Percentiles rank a stretch among this genome's conserved stretches.
Conservation (phyloP, 768 basidiomycete genomes). For the Cubamyces lactineus region DNA sequence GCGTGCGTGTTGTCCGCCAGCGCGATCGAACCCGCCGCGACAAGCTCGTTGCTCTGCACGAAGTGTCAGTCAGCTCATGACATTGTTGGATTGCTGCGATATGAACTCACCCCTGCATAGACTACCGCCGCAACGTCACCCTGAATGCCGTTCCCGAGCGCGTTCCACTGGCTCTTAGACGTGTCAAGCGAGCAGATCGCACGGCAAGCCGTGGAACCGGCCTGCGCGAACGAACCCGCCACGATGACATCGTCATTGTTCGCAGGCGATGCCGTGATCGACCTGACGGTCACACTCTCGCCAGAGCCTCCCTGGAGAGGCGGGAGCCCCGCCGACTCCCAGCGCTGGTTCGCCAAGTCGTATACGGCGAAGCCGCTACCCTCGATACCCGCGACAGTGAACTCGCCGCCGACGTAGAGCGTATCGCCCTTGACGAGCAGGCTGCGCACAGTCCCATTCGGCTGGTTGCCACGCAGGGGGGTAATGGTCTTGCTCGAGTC, state of each 20-base stretch:
- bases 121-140: constrained; percentile 81
- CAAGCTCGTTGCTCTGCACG: constrained; percentile 60
- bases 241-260: constrained; percentile 70
- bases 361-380: constrained; percentile 80
- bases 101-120: constrained; percentile 74
- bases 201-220: constrained; percentile 73
- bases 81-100: constrained; percentile 16
- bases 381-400: constrained; percentile 58
- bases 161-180: constrained; percentile 71
- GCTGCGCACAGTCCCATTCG: constrained; percentile 78
- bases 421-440: constrained; percentile 70
- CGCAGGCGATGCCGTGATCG: constrained; percentile 64
- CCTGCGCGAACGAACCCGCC: constrained; percentile 85
- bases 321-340: constrained; percentile 62
- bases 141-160: constrained; percentile 77
- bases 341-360: constrained; percentile 65
- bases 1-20: constrained; percentile 64
- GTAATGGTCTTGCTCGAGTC: constrained; percentile 48
- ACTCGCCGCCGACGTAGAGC: constrained; percentile 86
- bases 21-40: constrained; percentile 81
- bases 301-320: constrained; percentile 60
- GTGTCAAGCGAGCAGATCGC: constrained; percentile 81
- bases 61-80: not conserved
- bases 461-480: constrained; percentile 60
- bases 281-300: constrained; percentile 65